These are phyloP conservation scores for Flaveria linearis DNA, from an alignment of 129 eudicot genomes.

Conservation along the genomic window DNA sequence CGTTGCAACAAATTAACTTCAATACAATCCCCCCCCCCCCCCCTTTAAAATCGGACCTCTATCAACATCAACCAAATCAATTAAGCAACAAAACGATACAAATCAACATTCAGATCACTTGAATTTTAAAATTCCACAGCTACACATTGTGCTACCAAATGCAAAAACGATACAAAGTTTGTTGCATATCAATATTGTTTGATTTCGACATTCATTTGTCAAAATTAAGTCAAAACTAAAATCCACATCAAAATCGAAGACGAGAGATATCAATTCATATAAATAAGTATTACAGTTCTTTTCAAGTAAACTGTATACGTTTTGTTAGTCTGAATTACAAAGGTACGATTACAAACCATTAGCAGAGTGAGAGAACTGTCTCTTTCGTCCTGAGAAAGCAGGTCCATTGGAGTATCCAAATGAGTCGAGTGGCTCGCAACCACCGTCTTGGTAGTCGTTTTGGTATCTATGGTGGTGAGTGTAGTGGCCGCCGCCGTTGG, in stretches of 20 bases:
- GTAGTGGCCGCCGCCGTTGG: slow-evolving; percentile 29
- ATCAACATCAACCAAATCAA: background rate
- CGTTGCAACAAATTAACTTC: slow-evolving; percentile 4
- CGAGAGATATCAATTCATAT: too few relatives aligned
- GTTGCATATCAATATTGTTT: background rate
- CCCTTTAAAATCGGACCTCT: background rate
- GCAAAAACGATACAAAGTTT: background rate
- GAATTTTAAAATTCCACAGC: background rate
- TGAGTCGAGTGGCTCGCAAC: slow-evolving; percentile 35
- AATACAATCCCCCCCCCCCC: background rate
- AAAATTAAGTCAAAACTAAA: background rate
- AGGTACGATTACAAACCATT: slow-evolving; percentile 23
- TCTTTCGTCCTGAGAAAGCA: slow-evolving; percentile 46
- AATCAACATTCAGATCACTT: background rate
- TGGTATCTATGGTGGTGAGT: slow-evolving; percentile 27
- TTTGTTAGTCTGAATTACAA: background rate
- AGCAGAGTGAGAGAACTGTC: slow-evolving; percentile 35
- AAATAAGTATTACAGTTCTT: too few relatives aligned
- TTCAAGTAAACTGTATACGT: too few relatives aligned
- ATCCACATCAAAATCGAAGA: background rate
- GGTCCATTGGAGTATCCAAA: slow-evolving; percentile 24
- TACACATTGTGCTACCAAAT: background rate
- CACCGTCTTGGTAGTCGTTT: slow-evolving; percentile 29
- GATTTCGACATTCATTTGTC: background rate
- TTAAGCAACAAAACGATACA: slow-evolving; percentile 9